Conservation (phyloP, 352 stramenopile genomes). For the Phytopythium boreale region DNA sequence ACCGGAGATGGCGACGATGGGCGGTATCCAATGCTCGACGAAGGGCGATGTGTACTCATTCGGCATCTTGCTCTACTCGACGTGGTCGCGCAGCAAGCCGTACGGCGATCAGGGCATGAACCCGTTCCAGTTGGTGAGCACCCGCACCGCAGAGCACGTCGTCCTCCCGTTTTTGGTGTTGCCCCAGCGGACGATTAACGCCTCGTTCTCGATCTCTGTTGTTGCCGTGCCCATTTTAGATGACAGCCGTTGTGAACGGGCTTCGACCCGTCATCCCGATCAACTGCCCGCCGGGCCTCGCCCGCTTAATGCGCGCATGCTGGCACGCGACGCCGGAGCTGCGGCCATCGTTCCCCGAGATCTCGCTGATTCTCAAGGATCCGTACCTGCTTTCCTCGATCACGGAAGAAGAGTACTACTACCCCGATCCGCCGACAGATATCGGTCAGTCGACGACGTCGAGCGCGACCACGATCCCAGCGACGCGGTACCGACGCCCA, state of each 20-base stretch:
- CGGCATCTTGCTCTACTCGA: slow-evolving; percentile 84
- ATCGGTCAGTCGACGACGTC: slow-evolving; percentile 32
- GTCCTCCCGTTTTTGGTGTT: too few species aligned
- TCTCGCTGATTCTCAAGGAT: slow-evolving; percentile 76
- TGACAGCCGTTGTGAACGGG: slow-evolving; percentile 86
- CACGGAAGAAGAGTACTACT: slow-evolving; percentile 57
- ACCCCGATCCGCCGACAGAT: slow-evolving; percentile 19
- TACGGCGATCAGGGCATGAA: slow-evolving; percentile 91
- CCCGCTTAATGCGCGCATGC: slow-evolving; percentile 78
- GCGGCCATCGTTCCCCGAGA: slow-evolving; percentile 76
- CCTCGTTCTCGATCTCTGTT: not conserved
- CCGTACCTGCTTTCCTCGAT: slow-evolving; percentile 61
- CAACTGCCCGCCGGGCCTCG: slow-evolving; percentile 69
- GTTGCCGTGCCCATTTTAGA: slow-evolving; percentile 31
- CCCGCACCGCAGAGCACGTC: too few species aligned
- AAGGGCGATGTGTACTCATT: slow-evolving; percentile 89
- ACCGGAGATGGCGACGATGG: slow-evolving; percentile 90
- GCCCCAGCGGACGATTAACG: slow-evolving; percentile 1
- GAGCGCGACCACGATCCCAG: slow-evolving; percentile 28
- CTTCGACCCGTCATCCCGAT: slow-evolving; percentile 83
- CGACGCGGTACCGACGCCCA: slow-evolving; percentile 20
- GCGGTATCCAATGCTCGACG: slow-evolving; percentile 82
- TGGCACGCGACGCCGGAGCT: slow-evolving; percentile 75
- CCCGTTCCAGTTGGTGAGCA: slow-evolving; percentile 79
- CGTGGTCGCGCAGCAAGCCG: slow-evolving; percentile 83